Evolutionary conservation across 352 stramenopile species (phyloP).

Genomic region (Thraustochytrium sp.): DNA sequence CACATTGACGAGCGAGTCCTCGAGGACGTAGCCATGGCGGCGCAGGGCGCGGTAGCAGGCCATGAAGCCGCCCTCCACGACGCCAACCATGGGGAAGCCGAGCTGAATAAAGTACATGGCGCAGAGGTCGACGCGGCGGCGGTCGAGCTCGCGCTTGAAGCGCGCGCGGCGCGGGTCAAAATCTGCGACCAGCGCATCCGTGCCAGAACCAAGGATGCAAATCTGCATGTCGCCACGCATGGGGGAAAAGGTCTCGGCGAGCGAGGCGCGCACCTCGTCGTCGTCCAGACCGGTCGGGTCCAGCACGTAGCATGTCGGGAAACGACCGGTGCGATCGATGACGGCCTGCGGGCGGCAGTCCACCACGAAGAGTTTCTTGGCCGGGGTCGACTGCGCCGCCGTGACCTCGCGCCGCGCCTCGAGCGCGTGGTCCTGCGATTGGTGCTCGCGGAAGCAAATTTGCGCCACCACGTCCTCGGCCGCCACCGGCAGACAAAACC

Average conservation of each 20-base stretch:
- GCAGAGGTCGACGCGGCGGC: not conserved
- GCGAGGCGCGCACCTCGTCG: not conserved
- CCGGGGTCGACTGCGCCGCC: not conserved
- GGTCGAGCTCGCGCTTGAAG: not conserved
- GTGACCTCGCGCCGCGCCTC: not conserved
- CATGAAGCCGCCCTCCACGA: conserved; percentile 26
- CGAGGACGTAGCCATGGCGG: not conserved
- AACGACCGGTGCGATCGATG: not conserved
- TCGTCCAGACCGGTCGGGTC: not conserved
- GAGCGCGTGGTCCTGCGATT: not conserved
- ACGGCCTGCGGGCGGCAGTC: not conserved
- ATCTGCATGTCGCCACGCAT: conserved; percentile 36
- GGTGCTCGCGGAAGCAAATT: not conserved
- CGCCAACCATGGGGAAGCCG: conserved; percentile 6
- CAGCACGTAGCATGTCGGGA: not conserved
- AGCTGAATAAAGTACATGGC: conserved; percentile 27
- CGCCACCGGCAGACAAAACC: not conserved
- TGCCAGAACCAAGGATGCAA: conserved; percentile 23
- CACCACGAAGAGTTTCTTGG: not conserved
- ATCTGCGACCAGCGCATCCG: not conserved
- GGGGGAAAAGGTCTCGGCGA: not conserved
- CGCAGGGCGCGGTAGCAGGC: not conserved
- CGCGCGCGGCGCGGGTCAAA: conserved; percentile 26
- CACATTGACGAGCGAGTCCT: conserved; percentile 18
- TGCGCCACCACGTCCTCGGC: not conserved